A percentile compares a stretch with the other conserved stretches of the same genome.
Evolutionary conservation across 164 flowering plant species (phyloP).

Genomic region (Echeveria elegans): DNA sequence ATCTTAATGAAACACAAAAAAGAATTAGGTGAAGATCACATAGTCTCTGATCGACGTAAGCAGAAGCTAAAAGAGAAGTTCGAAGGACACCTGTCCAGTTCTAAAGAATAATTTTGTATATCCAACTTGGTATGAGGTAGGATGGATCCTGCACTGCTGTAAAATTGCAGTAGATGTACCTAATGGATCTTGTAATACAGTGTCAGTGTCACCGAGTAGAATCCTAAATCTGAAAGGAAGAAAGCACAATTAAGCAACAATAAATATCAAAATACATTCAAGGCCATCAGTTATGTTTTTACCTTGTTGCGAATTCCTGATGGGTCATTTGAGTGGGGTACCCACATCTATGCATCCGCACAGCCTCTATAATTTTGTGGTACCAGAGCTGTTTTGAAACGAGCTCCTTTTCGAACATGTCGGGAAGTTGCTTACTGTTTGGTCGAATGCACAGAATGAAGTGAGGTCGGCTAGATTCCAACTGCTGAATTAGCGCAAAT

Average conservation of each 20-base stretch:
- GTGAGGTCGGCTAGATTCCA: slow-evolving; percentile 79
- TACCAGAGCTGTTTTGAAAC: slow-evolving; percentile 76
- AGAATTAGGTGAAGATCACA: slow-evolving; percentile 8
- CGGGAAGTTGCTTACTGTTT: slow-evolving; percentile 65
- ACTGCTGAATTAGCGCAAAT: slow-evolving; percentile 65
- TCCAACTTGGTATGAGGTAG: slow-evolving; percentile 89
- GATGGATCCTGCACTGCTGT: slow-evolving; percentile 59
- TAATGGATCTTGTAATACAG: slow-evolving; percentile 51
- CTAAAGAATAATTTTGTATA: slow-evolving; percentile 78
- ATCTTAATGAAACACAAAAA: slow-evolving; percentile 36
- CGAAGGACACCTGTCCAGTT: slow-evolving; percentile 50
- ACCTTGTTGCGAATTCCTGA: slow-evolving; percentile 83
- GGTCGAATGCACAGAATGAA: slow-evolving; percentile 92
- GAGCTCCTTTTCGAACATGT: slow-evolving; percentile 57
- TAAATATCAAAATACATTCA: neutral
- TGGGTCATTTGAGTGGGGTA: slow-evolving; percentile 79
- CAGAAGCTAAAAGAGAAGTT: neutral
- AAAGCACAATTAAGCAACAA: neutral
- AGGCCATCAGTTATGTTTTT: neutral
- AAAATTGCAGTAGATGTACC: slow-evolving; percentile 68
- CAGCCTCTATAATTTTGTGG: slow-evolving; percentile 78
- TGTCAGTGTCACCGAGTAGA: slow-evolving; percentile 35
- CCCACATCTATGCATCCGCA: slow-evolving; percentile 75
- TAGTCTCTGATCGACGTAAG: neutral
- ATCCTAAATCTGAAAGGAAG: slow-evolving; percentile 60